Conservation (phyloP, 208 protist species). For the Wallacemonas sp. region DNA sequence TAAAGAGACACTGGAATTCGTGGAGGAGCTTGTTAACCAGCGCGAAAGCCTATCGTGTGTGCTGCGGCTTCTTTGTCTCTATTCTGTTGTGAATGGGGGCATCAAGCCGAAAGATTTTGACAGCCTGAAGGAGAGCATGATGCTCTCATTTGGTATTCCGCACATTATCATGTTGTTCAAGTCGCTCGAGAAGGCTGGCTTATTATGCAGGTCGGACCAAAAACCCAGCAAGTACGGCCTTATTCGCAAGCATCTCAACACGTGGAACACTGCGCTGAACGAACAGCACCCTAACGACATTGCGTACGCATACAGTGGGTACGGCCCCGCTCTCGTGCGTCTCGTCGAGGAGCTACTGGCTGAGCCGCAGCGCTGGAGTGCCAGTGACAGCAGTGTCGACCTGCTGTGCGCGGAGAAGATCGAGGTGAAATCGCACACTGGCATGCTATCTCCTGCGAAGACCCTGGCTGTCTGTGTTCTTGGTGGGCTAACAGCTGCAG, state of each 20-base stretch:
- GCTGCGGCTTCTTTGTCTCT: conserved; percentile 73
- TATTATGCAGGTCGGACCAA: conserved; percentile 40
- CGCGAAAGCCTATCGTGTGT: conserved; percentile 54
- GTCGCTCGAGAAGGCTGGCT: conserved; percentile 50
- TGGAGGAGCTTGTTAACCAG: conserved; percentile 81
- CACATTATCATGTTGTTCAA: conserved; percentile 62
- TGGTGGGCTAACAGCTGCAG: conserved; percentile 91
- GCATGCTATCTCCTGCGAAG: conserved; percentile 24
- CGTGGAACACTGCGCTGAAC: conserved; percentile 53
- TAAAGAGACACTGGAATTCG: conserved; percentile 66
- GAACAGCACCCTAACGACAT: conserved; percentile 71
- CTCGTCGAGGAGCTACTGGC: conserved; percentile 47
- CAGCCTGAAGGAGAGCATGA: conserved; percentile 70
- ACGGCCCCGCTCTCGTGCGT: conserved; percentile 62
- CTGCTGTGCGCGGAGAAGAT: conserved; percentile 47
- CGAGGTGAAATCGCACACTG: conserved; percentile 50
- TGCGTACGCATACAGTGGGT: conserved; percentile 73
- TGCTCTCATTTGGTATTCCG: conserved; percentile 86
- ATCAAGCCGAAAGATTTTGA: conserved; percentile 67
- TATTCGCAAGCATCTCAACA: conserved; percentile 51
- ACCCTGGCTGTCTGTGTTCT: conserved; percentile 89
- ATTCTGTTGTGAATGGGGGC: conserved; percentile 83
- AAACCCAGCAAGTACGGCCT: conserved; percentile 46
- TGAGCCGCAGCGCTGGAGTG: conserved; percentile 40
- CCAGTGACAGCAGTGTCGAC: conserved; percentile 28